Evolutionary conservation across 2,329 filamentous ascomycete genomes (phyloP).

Genomic region (Proliferodiscus dingleyae): DNA sequence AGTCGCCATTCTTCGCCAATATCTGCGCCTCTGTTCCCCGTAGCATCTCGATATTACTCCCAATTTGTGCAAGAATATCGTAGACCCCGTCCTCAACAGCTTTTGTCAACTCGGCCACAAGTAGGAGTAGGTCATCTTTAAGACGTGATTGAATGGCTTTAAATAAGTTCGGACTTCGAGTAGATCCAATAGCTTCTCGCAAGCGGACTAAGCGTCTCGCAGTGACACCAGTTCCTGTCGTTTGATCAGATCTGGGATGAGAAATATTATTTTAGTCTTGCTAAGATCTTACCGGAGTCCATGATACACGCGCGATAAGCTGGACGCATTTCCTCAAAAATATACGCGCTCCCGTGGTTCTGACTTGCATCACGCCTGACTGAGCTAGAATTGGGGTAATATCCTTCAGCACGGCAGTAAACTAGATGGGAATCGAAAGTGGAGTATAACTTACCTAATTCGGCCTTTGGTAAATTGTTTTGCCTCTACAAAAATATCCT

Average conservation of each 20-base stretch:
- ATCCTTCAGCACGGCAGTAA: too few relatives aligned
- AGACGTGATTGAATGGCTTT: not conserved
- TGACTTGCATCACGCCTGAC: constrained; percentile 2
- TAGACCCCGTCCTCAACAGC: too few relatives aligned
- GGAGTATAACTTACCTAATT: too few relatives aligned
- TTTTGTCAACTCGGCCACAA: too few relatives aligned
- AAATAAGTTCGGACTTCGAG: not conserved
- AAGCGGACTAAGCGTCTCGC: not conserved
- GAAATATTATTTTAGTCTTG: not conserved
- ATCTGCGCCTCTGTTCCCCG: not conserved
- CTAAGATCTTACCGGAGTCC: not conserved
- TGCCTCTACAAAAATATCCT: not conserved
- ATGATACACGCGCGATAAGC: not conserved
- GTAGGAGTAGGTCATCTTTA: too few relatives aligned
- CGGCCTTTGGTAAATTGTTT: too few relatives aligned
- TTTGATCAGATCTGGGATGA: too few relatives aligned
- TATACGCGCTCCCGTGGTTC: constrained; percentile 2
- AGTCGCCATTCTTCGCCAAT: constrained; percentile 2
- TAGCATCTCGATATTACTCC: not conserved
- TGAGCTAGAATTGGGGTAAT: not conserved
- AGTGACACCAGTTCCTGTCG: too few relatives aligned
- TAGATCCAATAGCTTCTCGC: constrained; percentile 1
- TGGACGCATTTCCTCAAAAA: constrained; percentile 1
- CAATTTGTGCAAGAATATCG: not conserved
- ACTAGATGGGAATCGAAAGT: too few relatives aligned